Evolutionary conservation across 192 early-diverging fungal species (phyloP), one percentile per base, ranked within the genome.

Genomic region (Ambispora gerdemannii): DNA sequence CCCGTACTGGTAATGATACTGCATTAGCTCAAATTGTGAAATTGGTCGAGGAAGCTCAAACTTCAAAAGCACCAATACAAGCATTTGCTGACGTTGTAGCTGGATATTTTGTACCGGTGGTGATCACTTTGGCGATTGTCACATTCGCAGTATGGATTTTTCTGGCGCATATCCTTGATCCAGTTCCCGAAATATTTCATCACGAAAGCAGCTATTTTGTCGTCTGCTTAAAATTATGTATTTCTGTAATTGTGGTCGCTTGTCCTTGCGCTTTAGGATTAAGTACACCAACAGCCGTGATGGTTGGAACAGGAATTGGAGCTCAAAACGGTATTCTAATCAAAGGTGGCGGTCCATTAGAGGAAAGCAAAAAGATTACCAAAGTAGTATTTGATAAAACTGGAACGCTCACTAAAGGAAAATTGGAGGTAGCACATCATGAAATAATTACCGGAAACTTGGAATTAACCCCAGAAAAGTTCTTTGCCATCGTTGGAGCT

Each of bases 321-420:
- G 97, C 97, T 4, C 84, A 94, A 70, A 80, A 94, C 52, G 97
- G 97, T 27, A 93, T 99, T 64, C 79, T 99, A 67, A 97, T 99
- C 81, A 99, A 99, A 83, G 92, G 95, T 30, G 97, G 94, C 22
- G 88, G 77, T 51, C 87, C 92, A 11, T 76, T 99, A 52, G 94
- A 95, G 70, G 83, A 81, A 3, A 93, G 92, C 4, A 87, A 90
- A 67, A 81, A 81, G 36, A 81, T 99, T 15, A 90, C 88, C 72
- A 92, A 90, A 59, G 81, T 97, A 0, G 90, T 98, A 33, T 98
- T 97, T 81, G 97, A 99, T 82, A 99, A 99, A 80, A 99, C 97
- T 8, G 97, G 95, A 43, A 99, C 97, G 0, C 74, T 99, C 52
- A 99, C 97, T 1, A 72, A 76, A 15, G 97, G 91, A 53, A 79